Evolutionary conservation across 495 filamentous ascomycete genomes (phyloP), one percentile per base, ranked within the genome.

Genomic region (Daldinia concentrica): DNA sequence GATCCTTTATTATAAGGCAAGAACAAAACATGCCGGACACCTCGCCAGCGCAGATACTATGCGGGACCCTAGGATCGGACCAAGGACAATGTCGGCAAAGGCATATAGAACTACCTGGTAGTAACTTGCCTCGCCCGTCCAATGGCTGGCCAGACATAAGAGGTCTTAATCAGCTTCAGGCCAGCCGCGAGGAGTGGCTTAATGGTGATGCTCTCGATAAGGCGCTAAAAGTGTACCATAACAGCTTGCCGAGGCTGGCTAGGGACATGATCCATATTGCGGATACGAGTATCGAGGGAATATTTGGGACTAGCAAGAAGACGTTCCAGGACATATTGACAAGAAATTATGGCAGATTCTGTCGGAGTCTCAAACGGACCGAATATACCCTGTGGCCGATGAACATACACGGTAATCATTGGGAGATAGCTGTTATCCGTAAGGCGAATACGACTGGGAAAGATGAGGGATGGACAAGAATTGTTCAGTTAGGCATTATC

Each of bases 341-440:
- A 3, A 12, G 11, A 29, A 58, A 39, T 1, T 58, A 56, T 19
- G 0, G 1, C 9, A 63, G 43, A 36, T 62, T 65, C 12, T 68
- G 51, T 17, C 11, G 8, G 5, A 1, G 4, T 0, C 36, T 77
- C n/a, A 62, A 14, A 12, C 1, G 1, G 14, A 72, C 22, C 0
- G 71, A 72, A 61, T 76, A 64, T 17, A 66, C 55, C 15, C 26
- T 78, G 5, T 72, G 69, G 56, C 68, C 71, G 11, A 37, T 76
- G 36, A 68, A 73, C 22, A 14, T 12, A 6, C n/a, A 68, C 14
- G 9, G 11, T 3, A 61, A 26, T 15, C 76, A 78, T 30, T 78
- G 76, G 76, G 54, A 54, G 7, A n/a, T 74, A 12, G 58, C 60
- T 1, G 19, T 78, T 9, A 27, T 78, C 1, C 71, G 43, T n/a